phyloP scores from a whole-genome alignment of 2,329 filamentous ascomycete species.

The Eutypella sp. region DNA sequence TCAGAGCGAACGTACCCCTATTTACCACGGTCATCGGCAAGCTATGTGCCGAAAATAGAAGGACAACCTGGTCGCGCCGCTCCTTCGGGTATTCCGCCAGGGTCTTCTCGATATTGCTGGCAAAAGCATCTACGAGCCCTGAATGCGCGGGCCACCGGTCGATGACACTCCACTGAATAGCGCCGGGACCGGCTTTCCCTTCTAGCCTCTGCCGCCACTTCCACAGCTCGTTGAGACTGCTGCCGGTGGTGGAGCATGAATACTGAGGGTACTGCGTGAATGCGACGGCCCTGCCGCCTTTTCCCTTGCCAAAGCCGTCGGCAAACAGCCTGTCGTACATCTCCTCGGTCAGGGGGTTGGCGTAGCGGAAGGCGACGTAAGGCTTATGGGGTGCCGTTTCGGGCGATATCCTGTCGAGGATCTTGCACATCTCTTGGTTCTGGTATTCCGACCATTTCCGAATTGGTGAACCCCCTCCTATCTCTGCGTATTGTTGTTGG shows the following conservation, averaged over 20 bases:
- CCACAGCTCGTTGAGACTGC: constrained; percentile 95
- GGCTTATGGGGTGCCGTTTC: constrained; percentile 95
- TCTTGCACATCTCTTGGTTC: constrained; percentile 92
- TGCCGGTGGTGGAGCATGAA: constrained; percentile 94
- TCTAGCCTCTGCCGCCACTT: constrained; percentile 90
- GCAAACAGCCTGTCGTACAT: constrained; percentile 80
- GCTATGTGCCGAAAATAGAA: constrained; percentile 93
- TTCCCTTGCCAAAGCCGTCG: constrained; percentile 86
- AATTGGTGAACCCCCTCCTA: constrained; percentile 96
- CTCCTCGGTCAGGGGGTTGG: constrained; percentile 86
- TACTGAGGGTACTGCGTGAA: constrained; percentile 99
- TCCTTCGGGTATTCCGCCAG: constrained; percentile 80
- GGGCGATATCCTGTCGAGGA: constrained; percentile 84
- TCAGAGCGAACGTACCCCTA: constrained; percentile 56
- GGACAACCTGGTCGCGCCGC: constrained; percentile 70
- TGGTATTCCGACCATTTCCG: constrained; percentile 98
- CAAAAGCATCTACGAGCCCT: constrained; percentile 87
- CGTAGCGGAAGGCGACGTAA: constrained; percentile 96
- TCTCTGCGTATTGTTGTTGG: constrained; percentile 88
- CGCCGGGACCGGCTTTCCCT: constrained; percentile 64
- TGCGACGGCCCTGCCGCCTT: constrained; percentile 87
- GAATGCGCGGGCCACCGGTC: constrained; percentile 94
- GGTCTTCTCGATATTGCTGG: constrained; percentile 83
- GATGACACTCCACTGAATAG: constrained; percentile 94
- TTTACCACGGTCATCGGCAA: constrained; percentile 97